These are phyloP conservation scores for Paralagenidium karlingii DNA, from an alignment of 352 stramenopile genomes.

Conservation along the genomic window DNA sequence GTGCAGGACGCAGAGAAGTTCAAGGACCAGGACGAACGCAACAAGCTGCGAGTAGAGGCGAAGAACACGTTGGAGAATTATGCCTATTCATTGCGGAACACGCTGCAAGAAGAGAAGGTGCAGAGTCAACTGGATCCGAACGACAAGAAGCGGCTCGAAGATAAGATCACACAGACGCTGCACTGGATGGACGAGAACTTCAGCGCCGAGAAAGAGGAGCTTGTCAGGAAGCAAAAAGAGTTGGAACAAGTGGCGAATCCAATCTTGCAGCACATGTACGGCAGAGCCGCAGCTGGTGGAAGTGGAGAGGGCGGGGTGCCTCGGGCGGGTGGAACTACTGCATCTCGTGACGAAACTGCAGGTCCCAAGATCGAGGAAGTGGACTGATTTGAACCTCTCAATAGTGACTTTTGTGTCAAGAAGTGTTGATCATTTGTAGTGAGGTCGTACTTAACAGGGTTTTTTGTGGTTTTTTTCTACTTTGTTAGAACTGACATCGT, in stretches of 20 bases:
- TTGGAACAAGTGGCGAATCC: conserved; percentile 13
- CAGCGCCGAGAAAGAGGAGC: conserved; percentile 67
- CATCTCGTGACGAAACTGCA: conserved; percentile 2
- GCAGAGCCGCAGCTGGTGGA: conserved; percentile 4
- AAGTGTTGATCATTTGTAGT: too few relatives aligned
- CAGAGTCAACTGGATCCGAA: conserved; percentile 86
- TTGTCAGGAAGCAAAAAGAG: conserved; percentile 69
- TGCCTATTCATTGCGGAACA: conserved; percentile 89
- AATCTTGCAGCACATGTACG: conserved; percentile 10
- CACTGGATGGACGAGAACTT: conserved; percentile 95
- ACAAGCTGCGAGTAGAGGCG: conserved; percentile 93
- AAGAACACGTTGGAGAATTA: conserved; percentile 96
- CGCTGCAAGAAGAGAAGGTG: conserved; percentile 89
- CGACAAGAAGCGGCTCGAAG: conserved; percentile 71
- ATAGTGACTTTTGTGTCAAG: too few relatives aligned
- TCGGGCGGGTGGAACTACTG: not conserved
- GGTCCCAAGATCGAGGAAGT: conserved; percentile 25
- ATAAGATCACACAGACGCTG: conserved; percentile 93
- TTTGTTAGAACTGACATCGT: too few relatives aligned
- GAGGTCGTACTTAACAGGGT: too few relatives aligned
- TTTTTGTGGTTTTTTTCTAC: too few relatives aligned
- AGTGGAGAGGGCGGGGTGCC: too few relatives aligned
- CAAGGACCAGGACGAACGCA: conserved; percentile 93
- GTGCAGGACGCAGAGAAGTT: conserved; percentile 95
- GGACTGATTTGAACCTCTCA: too few relatives aligned